Base-by-base conservation (phyloP, 805 yeast species). In the Sugiyamaella valdiviana region DNA sequence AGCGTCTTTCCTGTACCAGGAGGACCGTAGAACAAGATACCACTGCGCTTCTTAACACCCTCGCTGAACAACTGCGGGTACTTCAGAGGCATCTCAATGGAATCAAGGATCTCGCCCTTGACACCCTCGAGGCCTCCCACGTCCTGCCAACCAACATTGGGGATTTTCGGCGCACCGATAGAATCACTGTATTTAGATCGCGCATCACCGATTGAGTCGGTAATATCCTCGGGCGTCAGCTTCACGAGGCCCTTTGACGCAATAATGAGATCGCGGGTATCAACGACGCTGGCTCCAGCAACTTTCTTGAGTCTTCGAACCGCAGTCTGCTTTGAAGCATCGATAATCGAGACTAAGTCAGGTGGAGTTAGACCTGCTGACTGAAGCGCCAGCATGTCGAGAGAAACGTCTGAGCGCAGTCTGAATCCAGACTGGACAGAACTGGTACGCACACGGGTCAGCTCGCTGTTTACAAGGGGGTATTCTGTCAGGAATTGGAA, bases 1-100 rank as follows among this genome's bases (percentile, higher is more conserved):
- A 93, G 72, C 0, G 99, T 93, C 63, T 93, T 93, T 57, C 99
- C 99, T 0, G 99, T 93, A 20, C 99, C 99, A 0, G 99, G 99
- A 0, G 99, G 99, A 0, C 99, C 99, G 68, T 93, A 93, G 64
- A 93, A 89, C 54, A 93, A 68, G 36, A 93, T 85, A 43, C 99
- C 99, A 60, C 95, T 83, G 66, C 99, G 76, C 63, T 91, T 91
- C 65, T 93, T 91, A 63, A 93, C 78, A 0, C 98, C 98, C 41
- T 82, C 81, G 44, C 81, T 76, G 66, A 91, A 91, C 49, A 93
- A 69, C 56, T 88, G 95, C 0, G 98, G 98, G 63, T 85, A 90
- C 59, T 86, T 88, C 62, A 91, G 71, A 2, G 99, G 99, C 85
- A 91, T 79, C 57, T 91, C 98, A 51, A 93, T 90, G 0, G 99